Evolutionary conservation across 306 rosid species (phyloP).

Genomic region (Fragaria iinumae): DNA sequence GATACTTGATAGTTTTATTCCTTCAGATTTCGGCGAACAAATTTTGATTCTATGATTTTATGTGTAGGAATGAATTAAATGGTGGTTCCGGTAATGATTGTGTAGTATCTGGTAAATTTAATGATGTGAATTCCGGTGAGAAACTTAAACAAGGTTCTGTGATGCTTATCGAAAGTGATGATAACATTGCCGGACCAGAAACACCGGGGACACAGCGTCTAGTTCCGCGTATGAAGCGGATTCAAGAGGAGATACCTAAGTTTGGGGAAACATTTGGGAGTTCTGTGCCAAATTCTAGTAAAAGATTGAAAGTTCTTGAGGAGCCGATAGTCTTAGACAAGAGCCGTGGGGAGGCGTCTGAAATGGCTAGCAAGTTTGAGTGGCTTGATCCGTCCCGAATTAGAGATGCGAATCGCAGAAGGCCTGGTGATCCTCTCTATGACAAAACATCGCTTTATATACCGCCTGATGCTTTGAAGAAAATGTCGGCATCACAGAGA

Average conservation of each 20-base stretch:
- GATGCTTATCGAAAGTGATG: conserved; percentile 33
- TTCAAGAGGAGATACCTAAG: conserved; percentile 47
- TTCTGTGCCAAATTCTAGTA: conserved; percentile 47
- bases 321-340: conserved; percentile 35
- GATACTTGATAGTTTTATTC: background rate
- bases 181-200: conserved; percentile 59
- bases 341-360: conserved; percentile 45
- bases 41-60: background rate
- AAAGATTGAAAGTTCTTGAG: conserved; percentile 60
- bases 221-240: conserved; percentile 57
- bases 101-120: conserved; percentile 24
- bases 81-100: conserved; percentile 26
- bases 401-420: conserved; percentile 72
- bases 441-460: conserved; percentile 66
- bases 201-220: conserved; percentile 70
- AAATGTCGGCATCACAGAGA: conserved; percentile 90
- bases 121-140: conserved; percentile 27
- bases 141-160: conserved; percentile 26
- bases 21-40: no score
- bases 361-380: conserved; percentile 71
- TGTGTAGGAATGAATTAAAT: conserved; percentile 46
- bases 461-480: conserved; percentile 73
- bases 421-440: conserved; percentile 61
- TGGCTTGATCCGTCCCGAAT: conserved; percentile 87
- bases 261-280: conserved; percentile 26